Evolutionary conservation across 169 alveolate genomes (phyloP), one percentile per base, ranked within the genome.

Genomic region (Miamiensis avidus): DNA sequence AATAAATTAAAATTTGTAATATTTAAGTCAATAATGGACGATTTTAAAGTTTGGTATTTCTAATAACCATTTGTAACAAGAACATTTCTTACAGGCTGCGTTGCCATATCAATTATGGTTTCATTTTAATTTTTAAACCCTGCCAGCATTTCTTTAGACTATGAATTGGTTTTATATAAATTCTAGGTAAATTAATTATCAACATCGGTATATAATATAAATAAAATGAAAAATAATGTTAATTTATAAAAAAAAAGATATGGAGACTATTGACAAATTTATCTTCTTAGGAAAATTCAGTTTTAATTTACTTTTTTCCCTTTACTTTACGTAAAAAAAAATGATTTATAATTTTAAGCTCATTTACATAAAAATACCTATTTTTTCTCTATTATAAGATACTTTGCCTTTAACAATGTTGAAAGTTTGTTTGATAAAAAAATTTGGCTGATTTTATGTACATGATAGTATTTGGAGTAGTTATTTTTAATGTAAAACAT

Each of bases 211-310:
- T 49, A 73, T 15, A 15, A 15, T 73, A 15, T 6, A 6, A 15
- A 15, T 73, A 15, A 73, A 29, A 73, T 73, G 26, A n/a, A n/a
- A 15, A 73, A 73, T n/a, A 15, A 15, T 15, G 26, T 15, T 15
- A 4, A 49, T 49, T 73, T 73, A 73, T 73, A 73, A n/a, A n/a
- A n/a, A n/a, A n/a, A n/a, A n/a, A n/a, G 76, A 73, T 73, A 15
- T 73, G 76, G 76, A 73, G 76, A 73, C 26, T 73, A 73, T 15
- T 73, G 6, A n/a, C 76, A 15, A 73, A 73, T 73, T 73, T 29
- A 15, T 73, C 31, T 73, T 73, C 26, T 1, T 73, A 6, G 76
- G 76, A n/a, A n/a, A 1, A 73, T 73, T 73, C 26, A 73, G 76
- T 26, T 29, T 29, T 26, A 73, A 73, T 73, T 15, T 73, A n/a